phyloP scores from a whole-genome alignment of 2,329 filamentous ascomycete species.

The Xylaria sp. region DNA sequence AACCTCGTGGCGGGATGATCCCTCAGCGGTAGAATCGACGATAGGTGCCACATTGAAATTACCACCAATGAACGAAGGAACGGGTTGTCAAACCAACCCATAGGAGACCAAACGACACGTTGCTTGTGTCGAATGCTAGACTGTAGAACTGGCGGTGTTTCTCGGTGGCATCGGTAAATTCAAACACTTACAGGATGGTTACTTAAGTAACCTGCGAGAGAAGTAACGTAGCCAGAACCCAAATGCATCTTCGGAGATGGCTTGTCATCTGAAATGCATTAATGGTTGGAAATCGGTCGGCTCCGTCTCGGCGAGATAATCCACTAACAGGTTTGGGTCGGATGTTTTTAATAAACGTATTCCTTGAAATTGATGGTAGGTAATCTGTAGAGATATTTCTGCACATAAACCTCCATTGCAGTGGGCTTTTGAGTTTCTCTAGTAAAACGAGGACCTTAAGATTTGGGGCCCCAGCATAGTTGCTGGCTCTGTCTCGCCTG shows the following conservation, averaged over 20 bases:
- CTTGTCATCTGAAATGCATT: constrained; percentile 1
- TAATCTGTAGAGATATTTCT: background rate
- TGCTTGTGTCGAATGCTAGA: constrained; percentile 4
- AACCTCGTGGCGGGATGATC: constrained; percentile 8
- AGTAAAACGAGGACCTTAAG: background rate
- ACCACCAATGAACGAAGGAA: background rate
- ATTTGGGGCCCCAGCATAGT: background rate
- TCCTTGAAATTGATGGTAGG: background rate
- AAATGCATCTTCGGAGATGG: background rate
- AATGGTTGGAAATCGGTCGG: constrained; percentile 7
- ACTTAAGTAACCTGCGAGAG: background rate
- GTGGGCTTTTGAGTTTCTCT: background rate
- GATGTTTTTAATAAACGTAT: background rate
- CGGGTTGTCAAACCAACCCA: background rate
- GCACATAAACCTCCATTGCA: background rate
- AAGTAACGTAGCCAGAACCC: constrained; percentile 30
- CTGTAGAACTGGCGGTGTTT: background rate
- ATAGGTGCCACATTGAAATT: background rate
- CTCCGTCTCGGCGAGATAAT: constrained; percentile 15
- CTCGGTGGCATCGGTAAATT: constrained; percentile 5
- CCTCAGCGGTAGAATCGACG: background rate
- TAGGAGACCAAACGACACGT: constrained; percentile 3
- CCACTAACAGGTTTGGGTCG: background rate
- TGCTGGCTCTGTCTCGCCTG: background rate
- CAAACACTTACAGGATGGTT: constrained; percentile 12